Evolutionary conservation across 768 basidiomycete species (phyloP).

Genomic region (Vararia minispora): DNA sequence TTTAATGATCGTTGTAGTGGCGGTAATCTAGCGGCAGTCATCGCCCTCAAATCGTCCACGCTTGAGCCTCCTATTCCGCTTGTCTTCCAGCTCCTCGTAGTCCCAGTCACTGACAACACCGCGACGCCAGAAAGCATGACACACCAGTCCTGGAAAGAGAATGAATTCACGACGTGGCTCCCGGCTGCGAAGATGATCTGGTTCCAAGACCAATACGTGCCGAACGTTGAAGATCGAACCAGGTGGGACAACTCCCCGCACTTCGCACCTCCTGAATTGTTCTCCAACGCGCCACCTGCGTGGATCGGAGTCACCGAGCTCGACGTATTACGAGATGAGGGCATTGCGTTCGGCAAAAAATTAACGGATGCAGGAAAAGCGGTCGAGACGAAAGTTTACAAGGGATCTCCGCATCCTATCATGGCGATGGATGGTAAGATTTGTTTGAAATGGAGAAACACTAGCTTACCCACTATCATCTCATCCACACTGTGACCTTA

Average conservation of each 20-base stretch:
- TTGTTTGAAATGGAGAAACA: too few species aligned
- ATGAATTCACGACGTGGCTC: slow-evolving; percentile 48
- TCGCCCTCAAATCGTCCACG: slow-evolving; percentile 50
- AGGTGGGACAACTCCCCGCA: slow-evolving; percentile 65
- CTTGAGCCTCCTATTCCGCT: slow-evolving; percentile 38
- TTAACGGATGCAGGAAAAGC: slow-evolving; percentile 39
- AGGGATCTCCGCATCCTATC: slow-evolving; percentile 57
- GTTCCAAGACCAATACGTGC: slow-evolving; percentile 63
- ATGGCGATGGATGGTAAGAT: slow-evolving; percentile 69
- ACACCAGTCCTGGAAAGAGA: slow-evolving; percentile 44
- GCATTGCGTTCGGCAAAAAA: slow-evolving; percentile 49
- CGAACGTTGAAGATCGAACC: slow-evolving; percentile 43
- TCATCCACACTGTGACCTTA: too few species aligned
- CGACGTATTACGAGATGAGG: slow-evolving; percentile 61
- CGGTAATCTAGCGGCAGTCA: slow-evolving; percentile 56
- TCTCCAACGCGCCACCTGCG: slow-evolving; percentile 40
- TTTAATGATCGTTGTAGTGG: slow-evolving; percentile 30
- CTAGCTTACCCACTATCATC: too few species aligned
- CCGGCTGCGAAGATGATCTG: slow-evolving; percentile 56
- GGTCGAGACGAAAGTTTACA: slow-evolving; percentile 45
- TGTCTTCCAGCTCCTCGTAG: slow-evolving; percentile 52
- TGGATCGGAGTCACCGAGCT: slow-evolving; percentile 57
- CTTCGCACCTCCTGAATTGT: slow-evolving; percentile 47
- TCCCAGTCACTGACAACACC: slow-evolving; percentile 68
- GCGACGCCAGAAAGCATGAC: slow-evolving; percentile 27